Base-by-base conservation (phyloP, 768 basidiomycete species). In the Inosperma sp. region DNA sequence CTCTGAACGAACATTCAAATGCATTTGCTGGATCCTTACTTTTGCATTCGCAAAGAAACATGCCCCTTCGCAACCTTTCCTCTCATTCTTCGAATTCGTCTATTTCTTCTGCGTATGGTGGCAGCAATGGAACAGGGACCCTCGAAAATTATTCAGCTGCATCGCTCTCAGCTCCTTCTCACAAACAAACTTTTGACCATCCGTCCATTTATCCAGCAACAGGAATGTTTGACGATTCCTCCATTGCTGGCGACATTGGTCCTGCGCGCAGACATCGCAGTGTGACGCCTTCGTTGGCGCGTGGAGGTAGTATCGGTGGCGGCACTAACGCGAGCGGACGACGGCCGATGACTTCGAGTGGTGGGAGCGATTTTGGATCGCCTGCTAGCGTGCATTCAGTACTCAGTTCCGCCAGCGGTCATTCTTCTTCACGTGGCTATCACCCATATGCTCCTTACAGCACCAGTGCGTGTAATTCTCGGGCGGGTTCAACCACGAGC, bases 231-330 rank as follows among this genome's bases (percentile, higher is more conserved):
- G 69, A 72, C 22, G 56, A 63, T 9, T 56, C 56, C 8, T 55
- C 61, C 7, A 58, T 56, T 14, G 41, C 56, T 4, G 60, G 56
- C 48, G 77, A 72, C 10, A 61, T 76, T n/a, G 84, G 86, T 8
- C 83, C 86, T 8, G 74, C 82, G 39, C 71, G 86, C 45, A 74
- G 88, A 39, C 81, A 88, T 61, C 75, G 87, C 49, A 87, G 85
- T 64, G 86, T 85, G 77, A 90, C 88, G 7, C 87, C 88, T 7
- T 82, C 82, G 0, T 54, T 83, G 23, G 65, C 73, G 39, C 74
- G 82, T 46, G 75, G 69, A 46, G 79, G 74, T 36, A 47, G 33
- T 23, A 26, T 26, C 0, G 22, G 46, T 5, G 5, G 14, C 5
- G 44, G 44, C 30, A 7, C 33, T 21, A n/a, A 9, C 2, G 25